Evolutionary conservation across 2,329 filamentous ascomycete species (phyloP).

Genomic region (Colletotrichum sp.): DNA sequence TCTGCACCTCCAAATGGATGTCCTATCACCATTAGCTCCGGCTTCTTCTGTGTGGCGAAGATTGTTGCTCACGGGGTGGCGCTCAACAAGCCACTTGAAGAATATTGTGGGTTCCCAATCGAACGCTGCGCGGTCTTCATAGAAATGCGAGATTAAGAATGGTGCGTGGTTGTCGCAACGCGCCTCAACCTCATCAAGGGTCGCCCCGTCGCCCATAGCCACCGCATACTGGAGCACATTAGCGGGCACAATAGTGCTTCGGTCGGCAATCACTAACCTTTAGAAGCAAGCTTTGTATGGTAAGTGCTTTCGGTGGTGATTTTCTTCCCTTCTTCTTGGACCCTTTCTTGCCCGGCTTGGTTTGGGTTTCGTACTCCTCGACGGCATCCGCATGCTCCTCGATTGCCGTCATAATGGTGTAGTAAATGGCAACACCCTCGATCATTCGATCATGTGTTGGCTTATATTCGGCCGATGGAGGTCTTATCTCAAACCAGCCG

Average conservation of each 20-base stretch:
- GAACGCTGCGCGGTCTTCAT: conserved; percentile 39
- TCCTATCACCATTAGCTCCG: background rate
- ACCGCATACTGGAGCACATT: conserved; percentile 48
- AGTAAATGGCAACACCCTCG: conserved; percentile 68
- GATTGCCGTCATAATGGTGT: conserved; percentile 65
- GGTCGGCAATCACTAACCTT: conserved; percentile 27
- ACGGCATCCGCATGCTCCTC: conserved; percentile 31
- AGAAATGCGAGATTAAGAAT: conserved; percentile 59
- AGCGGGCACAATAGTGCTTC: background rate
- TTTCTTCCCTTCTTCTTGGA: conserved; percentile 26
- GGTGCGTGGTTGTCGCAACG: conserved; percentile 53
- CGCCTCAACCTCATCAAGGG: conserved; percentile 52
- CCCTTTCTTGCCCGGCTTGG: conserved; percentile 34
- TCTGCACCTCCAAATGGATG: conserved; percentile 1
- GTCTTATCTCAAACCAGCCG: conserved; percentile 70
- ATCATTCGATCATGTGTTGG: conserved; percentile 63
- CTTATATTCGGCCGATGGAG: conserved; percentile 61
- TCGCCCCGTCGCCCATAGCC: conserved; percentile 56
- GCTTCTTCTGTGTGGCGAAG: background rate
- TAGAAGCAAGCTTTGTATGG: conserved; percentile 30
- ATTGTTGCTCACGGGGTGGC: conserved; percentile 41
- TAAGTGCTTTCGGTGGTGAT: background rate
- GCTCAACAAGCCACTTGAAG: conserved; percentile 49
- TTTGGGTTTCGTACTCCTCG: conserved; percentile 25
- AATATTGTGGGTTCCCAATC: conserved; percentile 53